Percentiles rank a stretch among this genome's conserved stretches.
These are phyloP conservation scores for Thyridium curvatum DNA, from an alignment of 2,329 filamentous ascomycete species.

Conservation along the genomic window DNA sequence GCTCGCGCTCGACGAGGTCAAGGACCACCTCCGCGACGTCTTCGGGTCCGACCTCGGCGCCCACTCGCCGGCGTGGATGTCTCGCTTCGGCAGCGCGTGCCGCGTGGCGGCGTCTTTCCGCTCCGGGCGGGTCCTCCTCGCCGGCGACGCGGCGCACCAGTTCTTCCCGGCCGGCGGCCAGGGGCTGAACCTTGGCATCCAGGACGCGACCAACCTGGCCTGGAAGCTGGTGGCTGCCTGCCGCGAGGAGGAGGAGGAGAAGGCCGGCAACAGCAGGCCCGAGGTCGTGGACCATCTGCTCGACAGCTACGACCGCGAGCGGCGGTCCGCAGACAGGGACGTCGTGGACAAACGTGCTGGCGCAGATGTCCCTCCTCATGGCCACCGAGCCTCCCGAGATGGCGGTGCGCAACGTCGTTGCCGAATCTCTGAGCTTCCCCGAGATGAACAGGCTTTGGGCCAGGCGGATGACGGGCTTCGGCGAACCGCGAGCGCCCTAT, in stretches of 20 bases:
- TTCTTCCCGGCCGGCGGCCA: constrained; percentile 41
- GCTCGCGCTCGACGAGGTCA: constrained; percentile 7
- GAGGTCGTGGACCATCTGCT: constrained; percentile 20
- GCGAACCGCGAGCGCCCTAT: no score
- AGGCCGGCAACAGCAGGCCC: neutral
- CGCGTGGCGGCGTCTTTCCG: constrained; percentile 24
- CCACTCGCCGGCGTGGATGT: constrained; percentile 6
- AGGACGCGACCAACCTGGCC: constrained; percentile 42
- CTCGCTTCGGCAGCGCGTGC: constrained; percentile 14
- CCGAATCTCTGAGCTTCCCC: no score
- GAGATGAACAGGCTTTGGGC: no score
- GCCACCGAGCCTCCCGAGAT: no score
- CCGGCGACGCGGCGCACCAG: constrained; percentile 44
- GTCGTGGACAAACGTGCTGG: no score
- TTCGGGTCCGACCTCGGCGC: no score
- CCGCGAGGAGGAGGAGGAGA: constrained; percentile 5
- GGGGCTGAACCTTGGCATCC: constrained; percentile 44
- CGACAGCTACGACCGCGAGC: constrained; percentile 40
- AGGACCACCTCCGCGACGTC: constrained; percentile 15
- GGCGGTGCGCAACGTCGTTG: no score
- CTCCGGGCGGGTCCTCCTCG: constrained; percentile 36
- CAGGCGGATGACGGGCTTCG: no score
- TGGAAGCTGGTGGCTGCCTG: constrained; percentile 41
- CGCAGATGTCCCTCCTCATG: no score
- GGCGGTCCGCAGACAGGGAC: no score